Conservation (phyloP, 352 stramenopile genomes). For the Thalassiosira hispida region DNA sequence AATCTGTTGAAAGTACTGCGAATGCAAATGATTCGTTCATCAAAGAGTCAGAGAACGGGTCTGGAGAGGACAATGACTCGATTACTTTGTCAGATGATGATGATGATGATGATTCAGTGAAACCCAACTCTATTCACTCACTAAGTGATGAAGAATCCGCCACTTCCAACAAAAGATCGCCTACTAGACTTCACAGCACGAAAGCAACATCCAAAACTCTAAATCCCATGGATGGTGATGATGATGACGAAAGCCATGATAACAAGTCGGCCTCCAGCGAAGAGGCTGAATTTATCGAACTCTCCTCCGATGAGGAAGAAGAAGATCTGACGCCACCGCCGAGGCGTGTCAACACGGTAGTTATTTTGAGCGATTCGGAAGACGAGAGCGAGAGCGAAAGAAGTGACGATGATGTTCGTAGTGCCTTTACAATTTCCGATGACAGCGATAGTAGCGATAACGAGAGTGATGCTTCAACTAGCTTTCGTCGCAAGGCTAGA, state of each 20-base stretch:
- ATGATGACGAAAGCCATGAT: conserved; percentile 9
- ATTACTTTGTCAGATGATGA: conserved; percentile 2
- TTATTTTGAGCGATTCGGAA: conserved; percentile 56
- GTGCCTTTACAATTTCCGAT: conserved; percentile 28
- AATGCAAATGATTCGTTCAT: not conserved
- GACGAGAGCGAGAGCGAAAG: conserved; percentile 47
- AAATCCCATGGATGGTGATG: conserved; percentile 6
- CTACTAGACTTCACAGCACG: not conserved
- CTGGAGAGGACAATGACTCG: not conserved
- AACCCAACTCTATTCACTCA: conserved; percentile 1
- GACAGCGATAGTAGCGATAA: conserved; percentile 29
- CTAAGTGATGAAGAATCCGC: conserved; percentile 6
- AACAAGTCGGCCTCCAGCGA: conserved; percentile 19
- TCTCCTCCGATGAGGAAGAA: conserved; percentile 47
- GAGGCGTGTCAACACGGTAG: conserved; percentile 27
- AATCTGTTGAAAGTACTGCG: not conserved
- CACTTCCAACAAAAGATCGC: conserved; percentile 4
- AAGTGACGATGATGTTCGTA: conserved; percentile 23
- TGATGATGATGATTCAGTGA: not conserved
- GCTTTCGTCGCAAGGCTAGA: conserved; percentile 9
- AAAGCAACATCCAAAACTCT: not conserved
- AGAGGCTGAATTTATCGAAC: conserved; percentile 28
- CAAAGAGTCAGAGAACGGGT: not conserved
- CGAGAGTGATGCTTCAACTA: conserved; percentile 20
- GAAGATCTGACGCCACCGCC: not conserved